Conservation (phyloP, 2,329 filamentous ascomycete species). For the Phyllosticta citrichinensis region DNA sequence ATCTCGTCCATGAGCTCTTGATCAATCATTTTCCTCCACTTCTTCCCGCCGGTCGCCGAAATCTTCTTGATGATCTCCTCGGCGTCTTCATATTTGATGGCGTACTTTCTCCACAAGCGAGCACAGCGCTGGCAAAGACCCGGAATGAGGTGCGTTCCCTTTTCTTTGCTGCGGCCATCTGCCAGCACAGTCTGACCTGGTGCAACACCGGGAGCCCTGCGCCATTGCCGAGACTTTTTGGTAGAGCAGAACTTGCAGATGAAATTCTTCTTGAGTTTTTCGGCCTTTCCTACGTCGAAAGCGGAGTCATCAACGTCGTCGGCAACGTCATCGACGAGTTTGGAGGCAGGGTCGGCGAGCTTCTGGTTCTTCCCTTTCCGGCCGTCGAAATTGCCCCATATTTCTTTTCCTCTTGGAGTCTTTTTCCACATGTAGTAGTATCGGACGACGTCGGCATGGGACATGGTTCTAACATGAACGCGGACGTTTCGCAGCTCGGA, state of each 20-base stretch:
- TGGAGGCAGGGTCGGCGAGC: slow-evolving; percentile 54
- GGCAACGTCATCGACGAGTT: slow-evolving; percentile 83
- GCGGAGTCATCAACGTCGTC: slow-evolving; percentile 91
- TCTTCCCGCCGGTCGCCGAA: slow-evolving; percentile 64
- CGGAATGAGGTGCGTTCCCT: slow-evolving; percentile 61
- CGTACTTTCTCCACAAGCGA: slow-evolving; percentile 90
- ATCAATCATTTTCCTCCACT: slow-evolving; percentile 81
- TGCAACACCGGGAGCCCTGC: slow-evolving; percentile 70
- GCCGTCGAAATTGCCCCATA: slow-evolving; percentile 83
- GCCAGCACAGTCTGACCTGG: slow-evolving; percentile 59
- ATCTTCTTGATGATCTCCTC: slow-evolving; percentile 89
- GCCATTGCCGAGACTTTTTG: slow-evolving; percentile 77
- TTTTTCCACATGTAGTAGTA: slow-evolving; percentile 99
- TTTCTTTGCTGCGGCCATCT: slow-evolving; percentile 69
- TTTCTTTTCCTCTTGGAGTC: slow-evolving; percentile 68
- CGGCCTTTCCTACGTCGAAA: slow-evolving; percentile 81
- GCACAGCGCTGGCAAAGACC: slow-evolving; percentile 87
- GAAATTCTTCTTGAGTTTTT: slow-evolving; percentile 69
- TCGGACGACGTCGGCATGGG: slow-evolving; percentile 71
- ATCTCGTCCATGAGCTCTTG: slow-evolving; percentile 78
- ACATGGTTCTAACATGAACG: slow-evolving; percentile 74
- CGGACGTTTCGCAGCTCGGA: slow-evolving; percentile 80
- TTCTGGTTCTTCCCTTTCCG: slow-evolving; percentile 86
- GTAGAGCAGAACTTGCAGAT: slow-evolving; percentile 88
- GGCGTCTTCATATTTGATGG: slow-evolving; percentile 87